Conservation (phyloP, 1,284 basidiomycete genomes). For the Hemileia vastatrix region DNA sequence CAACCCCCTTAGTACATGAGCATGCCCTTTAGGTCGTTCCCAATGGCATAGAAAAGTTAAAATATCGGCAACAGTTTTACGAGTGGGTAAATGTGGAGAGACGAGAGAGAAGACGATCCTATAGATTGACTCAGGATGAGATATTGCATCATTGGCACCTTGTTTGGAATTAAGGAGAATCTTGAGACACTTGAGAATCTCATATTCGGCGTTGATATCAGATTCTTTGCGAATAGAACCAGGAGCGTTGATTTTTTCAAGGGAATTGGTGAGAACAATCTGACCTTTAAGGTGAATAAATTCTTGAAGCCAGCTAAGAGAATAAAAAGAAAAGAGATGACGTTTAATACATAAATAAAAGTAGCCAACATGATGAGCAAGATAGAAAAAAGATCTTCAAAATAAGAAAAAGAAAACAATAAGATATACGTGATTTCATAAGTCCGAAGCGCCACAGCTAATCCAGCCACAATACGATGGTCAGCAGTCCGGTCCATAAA, state of each 20-base stretch:
- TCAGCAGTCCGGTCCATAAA: constrained; percentile 79
- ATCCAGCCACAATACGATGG: constrained; percentile 63
- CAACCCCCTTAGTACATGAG: constrained; percentile 49
- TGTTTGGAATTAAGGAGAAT: constrained; percentile 66
- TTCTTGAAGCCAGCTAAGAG: constrained; percentile 65
- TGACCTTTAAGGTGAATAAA: constrained; percentile 72
- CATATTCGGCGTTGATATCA: constrained; percentile 70
- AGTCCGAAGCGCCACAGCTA: constrained; percentile 71
- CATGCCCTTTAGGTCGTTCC: constrained; percentile 49
- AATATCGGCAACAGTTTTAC: constrained; percentile 72
- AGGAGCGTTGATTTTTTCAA: constrained; percentile 58
- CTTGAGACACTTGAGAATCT: constrained; percentile 78
- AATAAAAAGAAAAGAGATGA: constrained; percentile 13
- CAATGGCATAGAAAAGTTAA: constrained; percentile 52
- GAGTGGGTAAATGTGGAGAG: constrained; percentile 67
- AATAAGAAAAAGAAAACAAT: not conserved
- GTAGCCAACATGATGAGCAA: not conserved
- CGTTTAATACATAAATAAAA: constrained; percentile 18
- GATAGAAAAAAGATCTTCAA: not conserved
- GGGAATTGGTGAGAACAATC: constrained; percentile 69
- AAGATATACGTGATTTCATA: constrained; percentile 62
- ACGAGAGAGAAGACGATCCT: constrained; percentile 77
- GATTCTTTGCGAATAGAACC: constrained; percentile 51
- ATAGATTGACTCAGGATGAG: constrained; percentile 65
- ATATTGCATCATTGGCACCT: constrained; percentile 67